Conservation (phyloP, 2,329 filamentous ascomycete species). For the Penicillium sclerotigenum region DNA sequence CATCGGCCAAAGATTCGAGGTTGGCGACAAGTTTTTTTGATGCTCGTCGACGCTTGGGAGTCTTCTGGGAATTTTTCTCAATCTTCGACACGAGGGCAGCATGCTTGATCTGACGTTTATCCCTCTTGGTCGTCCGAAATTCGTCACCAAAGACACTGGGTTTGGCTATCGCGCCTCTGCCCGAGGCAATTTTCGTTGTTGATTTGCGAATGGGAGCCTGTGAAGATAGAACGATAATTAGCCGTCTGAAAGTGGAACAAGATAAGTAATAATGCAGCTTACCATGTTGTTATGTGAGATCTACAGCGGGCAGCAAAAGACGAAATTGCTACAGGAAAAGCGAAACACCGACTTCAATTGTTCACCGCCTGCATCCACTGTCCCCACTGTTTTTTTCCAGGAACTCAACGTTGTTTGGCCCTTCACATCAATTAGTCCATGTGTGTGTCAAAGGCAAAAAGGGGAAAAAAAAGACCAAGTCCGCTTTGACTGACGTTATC, state of each 20-base stretch:
- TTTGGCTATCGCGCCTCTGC: constrained; percentile 15
- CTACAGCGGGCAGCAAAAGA: constrained; percentile 1
- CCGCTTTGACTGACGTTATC: constrained; percentile 19
- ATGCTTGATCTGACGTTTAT: constrained; percentile 80
- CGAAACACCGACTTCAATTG: constrained; percentile 3
- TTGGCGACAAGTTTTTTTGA: constrained; percentile 75
- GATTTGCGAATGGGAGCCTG: constrained; percentile 31
- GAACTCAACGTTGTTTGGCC: constrained; percentile 18
- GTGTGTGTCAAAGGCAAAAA: not conserved
- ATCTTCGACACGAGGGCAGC: constrained; percentile 75
- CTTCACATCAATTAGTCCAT: not conserved
- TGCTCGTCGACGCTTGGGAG: constrained; percentile 64
- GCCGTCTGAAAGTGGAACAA: constrained; percentile 11
- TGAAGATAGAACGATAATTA: constrained; percentile 10
- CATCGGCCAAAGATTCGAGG: constrained; percentile 73
- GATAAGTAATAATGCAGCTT: constrained; percentile 4
- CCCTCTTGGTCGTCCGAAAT: constrained; percentile 72
- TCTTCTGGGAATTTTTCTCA: constrained; percentile 57
- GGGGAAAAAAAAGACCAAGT: not conserved
- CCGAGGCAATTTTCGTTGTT: constrained; percentile 15
- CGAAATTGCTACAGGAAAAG: constrained; percentile 10
- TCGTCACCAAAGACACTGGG: constrained; percentile 30
- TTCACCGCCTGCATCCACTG: constrained; percentile 7
- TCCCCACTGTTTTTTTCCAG: constrained; percentile 10
- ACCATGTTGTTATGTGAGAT: constrained; percentile 14